Conservation (phyloP, 2,329 filamentous ascomycete genomes). For the Trichoderma afroharzianum region DNA sequence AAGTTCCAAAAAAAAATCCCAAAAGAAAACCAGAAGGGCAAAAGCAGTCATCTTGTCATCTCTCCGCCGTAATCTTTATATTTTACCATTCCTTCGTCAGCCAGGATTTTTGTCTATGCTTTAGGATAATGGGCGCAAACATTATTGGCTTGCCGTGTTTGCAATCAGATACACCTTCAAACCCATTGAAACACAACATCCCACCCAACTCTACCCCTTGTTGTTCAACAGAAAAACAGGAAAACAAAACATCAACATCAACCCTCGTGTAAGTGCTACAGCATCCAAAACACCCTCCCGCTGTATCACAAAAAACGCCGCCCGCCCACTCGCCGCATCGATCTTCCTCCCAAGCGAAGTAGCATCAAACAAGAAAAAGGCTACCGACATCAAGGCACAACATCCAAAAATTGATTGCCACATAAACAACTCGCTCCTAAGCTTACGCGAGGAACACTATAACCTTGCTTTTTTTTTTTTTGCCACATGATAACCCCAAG, state of each 20-base stretch:
- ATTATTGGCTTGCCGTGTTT: not conserved
- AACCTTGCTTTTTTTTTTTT: not conserved
- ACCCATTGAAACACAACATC: no score
- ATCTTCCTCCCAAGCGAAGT: not conserved
- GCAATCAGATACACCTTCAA: no score
- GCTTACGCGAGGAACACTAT: not conserved
- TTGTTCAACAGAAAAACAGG: no score
- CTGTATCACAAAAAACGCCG: not conserved
- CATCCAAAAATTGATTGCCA: not conserved
- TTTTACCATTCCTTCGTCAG: not conserved
- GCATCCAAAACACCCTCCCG: not conserved
- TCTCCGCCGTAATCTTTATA: not conserved
- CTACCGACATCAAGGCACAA: not conserved
- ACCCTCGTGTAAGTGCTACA: not conserved
- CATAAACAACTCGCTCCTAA: not conserved
- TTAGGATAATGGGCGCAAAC: not conserved
- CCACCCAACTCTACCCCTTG: no score
- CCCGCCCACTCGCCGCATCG: not conserved
- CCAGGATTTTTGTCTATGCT: not conserved
- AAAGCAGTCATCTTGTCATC: not conserved
- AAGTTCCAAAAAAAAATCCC: no score
- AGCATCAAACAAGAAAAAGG: not conserved
- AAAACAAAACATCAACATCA: not conserved
- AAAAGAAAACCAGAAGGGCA: not conserved
- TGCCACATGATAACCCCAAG: not conserved